Percentiles rank a stretch among this genome's conserved stretches.
phyloP scores from a whole-genome alignment of 805 yeast species.

The Ogataea neopini region DNA sequence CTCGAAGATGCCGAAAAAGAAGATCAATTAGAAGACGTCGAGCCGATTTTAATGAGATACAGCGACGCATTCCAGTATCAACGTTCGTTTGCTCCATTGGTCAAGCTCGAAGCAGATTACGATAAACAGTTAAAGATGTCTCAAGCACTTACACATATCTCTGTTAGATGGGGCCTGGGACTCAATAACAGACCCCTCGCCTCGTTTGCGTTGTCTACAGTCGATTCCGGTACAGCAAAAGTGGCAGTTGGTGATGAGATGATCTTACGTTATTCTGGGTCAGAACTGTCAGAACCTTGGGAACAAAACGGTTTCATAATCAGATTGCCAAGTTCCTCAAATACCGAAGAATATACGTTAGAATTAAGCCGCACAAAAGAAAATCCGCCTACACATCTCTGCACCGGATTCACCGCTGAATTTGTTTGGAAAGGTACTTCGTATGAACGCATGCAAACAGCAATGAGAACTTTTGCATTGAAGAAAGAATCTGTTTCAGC shows the following conservation, averaged over 20 bases:
- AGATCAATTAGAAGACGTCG: slow-evolving; percentile 57
- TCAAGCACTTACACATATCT: slow-evolving; percentile 70
- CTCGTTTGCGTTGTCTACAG: slow-evolving; percentile 65
- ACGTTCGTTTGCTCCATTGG: slow-evolving; percentile 78
- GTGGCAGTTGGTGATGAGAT: slow-evolving; percentile 87
- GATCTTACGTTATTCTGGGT: slow-evolving; percentile 62
- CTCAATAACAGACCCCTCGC: slow-evolving; percentile 66
- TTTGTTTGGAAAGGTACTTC: slow-evolving; percentile 89
- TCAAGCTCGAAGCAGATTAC: slow-evolving; percentile 78
- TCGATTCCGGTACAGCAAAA: slow-evolving; percentile 63
- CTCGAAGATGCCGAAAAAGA: slow-evolving; percentile 61
- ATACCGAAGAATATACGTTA: slow-evolving; percentile 67
- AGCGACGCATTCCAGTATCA: slow-evolving; percentile 85
- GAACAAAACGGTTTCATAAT: slow-evolving; percentile 70
- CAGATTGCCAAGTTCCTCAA: slow-evolving; percentile 60
- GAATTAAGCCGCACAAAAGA: slow-evolving; percentile 53
- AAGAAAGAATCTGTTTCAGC: slow-evolving; percentile 69
- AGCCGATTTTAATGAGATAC: slow-evolving; percentile 75
- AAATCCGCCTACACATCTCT: slow-evolving; percentile 58
- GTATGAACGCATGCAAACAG: slow-evolving; percentile 80
- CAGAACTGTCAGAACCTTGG: slow-evolving; percentile 59
- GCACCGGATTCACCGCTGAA: slow-evolving; percentile 75
- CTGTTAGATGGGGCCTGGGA: slow-evolving; percentile 72
- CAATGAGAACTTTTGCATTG: slow-evolving; percentile 70
- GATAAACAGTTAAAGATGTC: slow-evolving; percentile 75